phyloP scores from a whole-genome alignment of 2,329 filamentous ascomycete species.

The Fusarium protoensiforme region DNA sequence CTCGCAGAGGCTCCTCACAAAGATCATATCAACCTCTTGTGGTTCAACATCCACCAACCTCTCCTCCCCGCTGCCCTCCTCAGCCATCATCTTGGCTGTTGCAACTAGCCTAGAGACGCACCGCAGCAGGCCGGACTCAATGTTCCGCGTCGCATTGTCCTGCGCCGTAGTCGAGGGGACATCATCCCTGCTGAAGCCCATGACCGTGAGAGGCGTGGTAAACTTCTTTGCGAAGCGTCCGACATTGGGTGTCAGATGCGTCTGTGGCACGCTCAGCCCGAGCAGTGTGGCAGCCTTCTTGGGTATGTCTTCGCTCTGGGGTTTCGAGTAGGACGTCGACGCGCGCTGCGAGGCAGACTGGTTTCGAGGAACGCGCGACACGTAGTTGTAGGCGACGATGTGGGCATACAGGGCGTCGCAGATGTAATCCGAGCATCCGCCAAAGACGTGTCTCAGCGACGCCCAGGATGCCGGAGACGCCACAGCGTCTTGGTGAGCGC shows the following conservation, averaged over 20 bases:
- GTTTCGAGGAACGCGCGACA: slow-evolving; percentile 50
- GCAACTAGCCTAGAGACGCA: slow-evolving; percentile 64
- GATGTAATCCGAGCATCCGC: slow-evolving; percentile 62
- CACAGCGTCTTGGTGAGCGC: slow-evolving; percentile 11
- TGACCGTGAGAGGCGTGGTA: slow-evolving; percentile 40
- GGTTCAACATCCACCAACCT: slow-evolving; percentile 44
- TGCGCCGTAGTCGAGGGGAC: slow-evolving; percentile 35
- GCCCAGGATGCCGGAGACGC: slow-evolving; percentile 52
- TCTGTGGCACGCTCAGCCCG: slow-evolving; percentile 52
- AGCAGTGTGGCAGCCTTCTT: slow-evolving; percentile 64
- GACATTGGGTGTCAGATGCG: slow-evolving; percentile 29
- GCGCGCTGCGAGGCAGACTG: slow-evolving; percentile 24
- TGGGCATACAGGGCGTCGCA: slow-evolving; percentile 71
- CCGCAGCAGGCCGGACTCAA: slow-evolving; percentile 61
- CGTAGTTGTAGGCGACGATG: slow-evolving; percentile 69
- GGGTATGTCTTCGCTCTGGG: slow-evolving; percentile 53
- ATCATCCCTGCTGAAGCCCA: slow-evolving; percentile 42
- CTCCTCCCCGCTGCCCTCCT: slow-evolving; percentile 44
- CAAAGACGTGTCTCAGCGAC: slow-evolving; percentile 64
- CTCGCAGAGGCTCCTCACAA: slow-evolving; percentile 56
- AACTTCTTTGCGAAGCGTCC: slow-evolving; percentile 41
- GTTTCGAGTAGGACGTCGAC: slow-evolving; percentile 30
- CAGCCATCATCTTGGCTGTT: slow-evolving; percentile 56
- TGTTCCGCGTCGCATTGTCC: slow-evolving; percentile 53
- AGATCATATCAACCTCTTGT: slow-evolving; percentile 49